Percentiles rank a stretch among this genome's conserved stretches.
phyloP scores from a whole-genome alignment of 2,329 filamentous ascomycete genomes.

The Colletotrichum musicola region DNA sequence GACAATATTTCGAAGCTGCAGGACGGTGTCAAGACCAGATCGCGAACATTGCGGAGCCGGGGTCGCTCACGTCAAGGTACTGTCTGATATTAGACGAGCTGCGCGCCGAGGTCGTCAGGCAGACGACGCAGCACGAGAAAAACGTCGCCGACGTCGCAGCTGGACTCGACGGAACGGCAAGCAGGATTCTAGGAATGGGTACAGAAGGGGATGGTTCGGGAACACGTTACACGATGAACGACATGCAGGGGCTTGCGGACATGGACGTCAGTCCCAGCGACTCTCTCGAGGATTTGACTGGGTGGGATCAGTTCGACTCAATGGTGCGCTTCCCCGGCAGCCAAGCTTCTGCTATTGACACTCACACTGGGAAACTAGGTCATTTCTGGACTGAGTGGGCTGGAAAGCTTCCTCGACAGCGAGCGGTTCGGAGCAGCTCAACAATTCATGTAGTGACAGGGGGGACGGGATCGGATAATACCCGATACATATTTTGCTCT shows the following conservation, averaged over 20 bases:
- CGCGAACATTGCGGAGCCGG: constrained; percentile 49
- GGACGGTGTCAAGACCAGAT: constrained; percentile 55
- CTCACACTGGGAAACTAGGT: not conserved
- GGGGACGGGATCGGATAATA: not conserved
- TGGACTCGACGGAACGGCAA: not conserved
- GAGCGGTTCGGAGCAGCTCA: not conserved
- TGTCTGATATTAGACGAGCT: constrained; percentile 55
- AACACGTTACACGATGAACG: not conserved
- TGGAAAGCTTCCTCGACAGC: not conserved
- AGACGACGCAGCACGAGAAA: not conserved
- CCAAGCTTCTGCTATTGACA: no score
- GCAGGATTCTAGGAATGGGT: no score
- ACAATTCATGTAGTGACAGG: not conserved
- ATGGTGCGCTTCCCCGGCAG: constrained; percentile 12
- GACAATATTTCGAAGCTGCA: constrained; percentile 50
- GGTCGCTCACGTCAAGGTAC: constrained; percentile 55
- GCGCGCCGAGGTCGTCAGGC: constrained; percentile 40
- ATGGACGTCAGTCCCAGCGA: constrained; percentile 35
- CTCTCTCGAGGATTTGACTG: constrained; percentile 39
- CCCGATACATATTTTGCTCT: not conserved
- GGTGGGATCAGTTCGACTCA: constrained; percentile 43
- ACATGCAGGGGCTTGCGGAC: constrained; percentile 8
- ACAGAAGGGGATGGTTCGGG: not conserved
- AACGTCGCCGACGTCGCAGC: not conserved
- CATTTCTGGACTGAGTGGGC: not conserved